phyloP scores from a whole-genome alignment of 768 basidiomycete genomes.

The Russula earlei region DNA sequence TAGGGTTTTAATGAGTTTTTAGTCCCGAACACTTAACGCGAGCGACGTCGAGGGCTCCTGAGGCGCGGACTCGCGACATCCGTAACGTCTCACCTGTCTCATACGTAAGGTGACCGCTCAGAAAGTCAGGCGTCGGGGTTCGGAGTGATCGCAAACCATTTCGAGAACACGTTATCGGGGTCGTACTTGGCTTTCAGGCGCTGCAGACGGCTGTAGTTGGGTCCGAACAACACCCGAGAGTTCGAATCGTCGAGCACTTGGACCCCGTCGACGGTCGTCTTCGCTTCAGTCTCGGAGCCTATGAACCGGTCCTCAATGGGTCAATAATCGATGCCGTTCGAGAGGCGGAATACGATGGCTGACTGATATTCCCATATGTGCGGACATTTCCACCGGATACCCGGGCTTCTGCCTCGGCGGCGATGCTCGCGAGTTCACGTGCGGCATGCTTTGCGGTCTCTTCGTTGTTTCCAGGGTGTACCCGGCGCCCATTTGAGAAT shows the following conservation, averaged over 20 bases:
- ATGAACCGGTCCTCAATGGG: neutral
- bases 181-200: constrained; percentile 30
- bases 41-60: no score
- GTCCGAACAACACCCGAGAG: constrained; percentile 27
- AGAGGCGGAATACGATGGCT: neutral
- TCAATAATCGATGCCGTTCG: no score
- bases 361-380: constrained; percentile 19
- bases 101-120: no score
- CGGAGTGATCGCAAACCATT: constrained; percentile 29
- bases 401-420: neutral
- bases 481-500: neutral
- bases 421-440: neutral
- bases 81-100: no score
- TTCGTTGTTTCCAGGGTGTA: neutral
- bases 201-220: constrained; percentile 32
- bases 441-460: constrained; percentile 1
- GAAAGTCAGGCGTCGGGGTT: neutral
- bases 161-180: constrained; percentile 28
- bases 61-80: no score
- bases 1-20: no score
- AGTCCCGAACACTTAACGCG: no score
- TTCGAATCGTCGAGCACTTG: constrained; percentile 4
- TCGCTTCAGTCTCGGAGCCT: neutral
- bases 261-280: neutral
- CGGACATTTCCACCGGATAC: neutral